Conservation (phyloP, 1,139 yeast genomes). For the Kluyveromyces marxianus region DNA sequence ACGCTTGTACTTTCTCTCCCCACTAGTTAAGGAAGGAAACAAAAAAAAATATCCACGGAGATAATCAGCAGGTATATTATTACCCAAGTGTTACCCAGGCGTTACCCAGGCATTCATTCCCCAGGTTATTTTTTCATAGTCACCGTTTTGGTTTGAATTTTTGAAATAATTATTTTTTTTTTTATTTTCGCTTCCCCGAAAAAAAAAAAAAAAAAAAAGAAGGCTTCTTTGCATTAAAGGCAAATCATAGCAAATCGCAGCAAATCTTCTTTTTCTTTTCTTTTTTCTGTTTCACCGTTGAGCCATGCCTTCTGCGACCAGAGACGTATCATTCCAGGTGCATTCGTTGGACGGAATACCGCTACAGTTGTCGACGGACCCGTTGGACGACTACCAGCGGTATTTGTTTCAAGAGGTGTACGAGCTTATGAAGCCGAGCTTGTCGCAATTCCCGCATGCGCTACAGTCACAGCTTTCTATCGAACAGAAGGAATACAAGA, state of each 20-base stretch:
- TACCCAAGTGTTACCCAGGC: no score
- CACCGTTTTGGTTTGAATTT: no score
- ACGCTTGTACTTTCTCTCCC: no score
- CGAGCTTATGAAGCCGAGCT: conserved; percentile 1
- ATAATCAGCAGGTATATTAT: no score
- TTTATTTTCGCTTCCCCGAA: no score
- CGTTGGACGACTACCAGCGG: conserved; percentile 30
- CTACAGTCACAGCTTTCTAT: conserved; percentile 2
- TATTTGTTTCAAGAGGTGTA: conserved; percentile 11
- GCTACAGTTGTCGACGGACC: conserved; percentile 17
- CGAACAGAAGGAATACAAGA: conserved; percentile 4
- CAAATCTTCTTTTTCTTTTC: background rate
- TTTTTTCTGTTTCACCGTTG: background rate
- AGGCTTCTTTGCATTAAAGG: no score
- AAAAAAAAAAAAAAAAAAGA: no score
- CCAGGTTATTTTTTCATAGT: no score
- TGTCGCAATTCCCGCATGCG: conserved; percentile 3
- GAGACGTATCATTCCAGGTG: background rate
- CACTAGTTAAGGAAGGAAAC: no score
- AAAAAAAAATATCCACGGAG: no score
- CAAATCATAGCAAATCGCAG: background rate
- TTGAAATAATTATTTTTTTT: no score
- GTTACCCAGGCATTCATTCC: no score
- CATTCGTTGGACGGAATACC: conserved; percentile 4
- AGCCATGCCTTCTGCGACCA: background rate